Evolutionary conservation across 805 yeast species (phyloP).

Genomic region (Dipodascopsis uninucleata): DNA sequence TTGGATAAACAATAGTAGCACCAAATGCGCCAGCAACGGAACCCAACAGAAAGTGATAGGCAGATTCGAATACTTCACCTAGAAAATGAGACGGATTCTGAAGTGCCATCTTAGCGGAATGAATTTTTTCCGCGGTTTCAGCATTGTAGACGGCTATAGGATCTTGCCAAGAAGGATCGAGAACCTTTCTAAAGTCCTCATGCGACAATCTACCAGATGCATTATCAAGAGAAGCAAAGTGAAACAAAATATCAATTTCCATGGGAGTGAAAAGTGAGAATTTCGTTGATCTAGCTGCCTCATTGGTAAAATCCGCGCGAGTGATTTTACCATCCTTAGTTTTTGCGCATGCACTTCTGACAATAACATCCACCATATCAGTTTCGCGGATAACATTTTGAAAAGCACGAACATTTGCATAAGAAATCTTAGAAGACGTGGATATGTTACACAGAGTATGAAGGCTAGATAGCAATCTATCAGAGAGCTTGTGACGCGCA

Average conservation of each 20-base stretch:
- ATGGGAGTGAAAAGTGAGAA: conserved; percentile 44
- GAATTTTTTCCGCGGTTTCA: conserved; percentile 35
- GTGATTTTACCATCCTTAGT: conserved; percentile 39
- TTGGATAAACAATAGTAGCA: conserved; percentile 96
- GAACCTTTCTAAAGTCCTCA: conserved; percentile 40
- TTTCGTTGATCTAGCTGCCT: conserved; percentile 41
- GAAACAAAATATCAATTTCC: conserved; percentile 44
- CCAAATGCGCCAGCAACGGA: conserved; percentile 97
- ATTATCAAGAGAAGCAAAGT: conserved; percentile 38
- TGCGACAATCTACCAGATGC: conserved; percentile 34
- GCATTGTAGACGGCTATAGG: conserved; percentile 28
- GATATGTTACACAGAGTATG: conserved; percentile 39
- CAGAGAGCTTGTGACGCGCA: conserved; percentile 43
- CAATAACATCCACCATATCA: conserved; percentile 41
- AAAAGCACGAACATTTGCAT: conserved; percentile 44
- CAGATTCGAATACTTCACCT: conserved; percentile 72
- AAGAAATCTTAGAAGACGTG: conserved; percentile 37
- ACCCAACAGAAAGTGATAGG: conserved; percentile 83
- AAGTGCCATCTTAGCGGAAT: conserved; percentile 42
- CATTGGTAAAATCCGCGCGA: conserved; percentile 38
- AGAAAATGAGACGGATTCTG: conserved; percentile 41
- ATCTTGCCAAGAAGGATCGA: conserved; percentile 45
- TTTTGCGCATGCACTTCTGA: conserved; percentile 35
- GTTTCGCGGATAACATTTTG: conserved; percentile 42
- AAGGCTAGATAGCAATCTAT: conserved; percentile 38